Conservation (phyloP, 2,329 filamentous ascomycete species). For the Trichoderma sp. region DNA sequence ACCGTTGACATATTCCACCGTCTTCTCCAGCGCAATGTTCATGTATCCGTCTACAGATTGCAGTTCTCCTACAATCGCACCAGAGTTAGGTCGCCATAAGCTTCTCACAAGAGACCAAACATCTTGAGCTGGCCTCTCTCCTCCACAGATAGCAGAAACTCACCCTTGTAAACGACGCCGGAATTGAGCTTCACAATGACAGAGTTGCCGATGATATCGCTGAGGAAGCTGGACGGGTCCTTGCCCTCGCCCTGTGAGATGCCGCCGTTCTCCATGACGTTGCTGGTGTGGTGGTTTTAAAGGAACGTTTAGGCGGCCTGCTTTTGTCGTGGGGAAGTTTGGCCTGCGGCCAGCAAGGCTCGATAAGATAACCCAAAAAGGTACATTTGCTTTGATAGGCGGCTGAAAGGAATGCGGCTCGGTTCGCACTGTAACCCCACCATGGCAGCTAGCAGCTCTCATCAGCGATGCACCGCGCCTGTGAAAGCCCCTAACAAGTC, state of each 20-base stretch:
- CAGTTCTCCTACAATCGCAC: conserved; percentile 69
- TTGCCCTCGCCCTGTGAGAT: conserved; percentile 71
- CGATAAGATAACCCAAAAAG: conserved; percentile 23
- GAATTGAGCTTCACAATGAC: conserved; percentile 98
- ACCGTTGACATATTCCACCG: conserved; percentile 87
- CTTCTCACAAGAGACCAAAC: background rate
- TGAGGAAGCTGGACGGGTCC: conserved; percentile 90
- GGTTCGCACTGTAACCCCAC: conserved; percentile 30
- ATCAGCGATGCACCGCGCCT: conserved; percentile 20
- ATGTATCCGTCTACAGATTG: conserved; percentile 99
- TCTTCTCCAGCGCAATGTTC: conserved; percentile 98
- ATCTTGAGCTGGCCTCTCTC: background rate
- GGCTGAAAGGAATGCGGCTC: conserved; percentile 17
- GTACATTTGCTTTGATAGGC: background rate
- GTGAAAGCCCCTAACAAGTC: conserved; percentile 12
- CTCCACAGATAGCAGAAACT: conserved; percentile 30
- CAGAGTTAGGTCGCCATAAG: background rate
- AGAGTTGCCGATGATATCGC: conserved; percentile 90
- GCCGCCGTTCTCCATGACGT: conserved; percentile 74
- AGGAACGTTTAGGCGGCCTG: background rate
- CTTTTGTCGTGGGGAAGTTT: conserved; percentile 16
- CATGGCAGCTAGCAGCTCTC: background rate
- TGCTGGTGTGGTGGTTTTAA: background rate
- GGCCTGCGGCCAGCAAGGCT: conserved; percentile 1
- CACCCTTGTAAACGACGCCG: conserved; percentile 97